Conservation (phyloP, 164 flowering plant species). For the Stephania japonica region DNA sequence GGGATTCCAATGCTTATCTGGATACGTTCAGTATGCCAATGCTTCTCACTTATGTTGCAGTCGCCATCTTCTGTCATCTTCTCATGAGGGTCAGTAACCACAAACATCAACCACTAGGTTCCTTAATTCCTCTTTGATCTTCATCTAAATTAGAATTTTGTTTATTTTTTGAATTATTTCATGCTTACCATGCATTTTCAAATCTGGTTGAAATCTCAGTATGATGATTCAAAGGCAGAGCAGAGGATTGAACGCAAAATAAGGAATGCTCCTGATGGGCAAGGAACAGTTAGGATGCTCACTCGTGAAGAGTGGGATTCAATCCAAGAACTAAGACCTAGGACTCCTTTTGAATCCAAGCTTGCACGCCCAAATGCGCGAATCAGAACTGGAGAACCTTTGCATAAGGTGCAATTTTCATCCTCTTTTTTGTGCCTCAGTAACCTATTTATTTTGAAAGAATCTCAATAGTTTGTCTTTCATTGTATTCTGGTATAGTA, state of each 20-base stretch:
- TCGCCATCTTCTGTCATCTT: slow-evolving; percentile 66
- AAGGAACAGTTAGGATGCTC: slow-evolving; percentile 89
- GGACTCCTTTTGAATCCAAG: slow-evolving; percentile 94
- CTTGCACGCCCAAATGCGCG: slow-evolving; percentile 83
- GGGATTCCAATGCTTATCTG: slow-evolving; percentile 50
- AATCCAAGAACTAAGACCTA: slow-evolving; percentile 70
- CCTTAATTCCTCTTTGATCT: too few relatives aligned
- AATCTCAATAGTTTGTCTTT: too few relatives aligned
- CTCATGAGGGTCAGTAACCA: slow-evolving; percentile 59
- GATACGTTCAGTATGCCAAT: slow-evolving; percentile 77
- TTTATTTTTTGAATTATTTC: background rate
- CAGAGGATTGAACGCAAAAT: slow-evolving; percentile 78
- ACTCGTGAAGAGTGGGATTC: slow-evolving; percentile 85
- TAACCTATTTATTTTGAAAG: background rate
- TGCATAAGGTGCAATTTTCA: slow-evolving; percentile 40
- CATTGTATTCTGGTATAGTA: too few relatives aligned
- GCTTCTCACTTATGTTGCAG: slow-evolving; percentile 59
- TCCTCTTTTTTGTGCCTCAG: background rate
- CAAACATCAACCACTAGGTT: background rate
- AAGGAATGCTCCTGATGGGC: slow-evolving; percentile 69
- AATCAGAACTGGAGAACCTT: slow-evolving; percentile 66
- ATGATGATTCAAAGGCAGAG: slow-evolving; percentile 65
- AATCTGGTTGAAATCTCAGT: slow-evolving; percentile 29
- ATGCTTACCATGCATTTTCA: background rate
- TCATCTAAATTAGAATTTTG: background rate